Evolutionary conservation across 2,329 filamentous ascomycete genomes (phyloP), one percentile per base, ranked within the genome.

Genomic region (Sporothrix dimorphospora): DNA sequence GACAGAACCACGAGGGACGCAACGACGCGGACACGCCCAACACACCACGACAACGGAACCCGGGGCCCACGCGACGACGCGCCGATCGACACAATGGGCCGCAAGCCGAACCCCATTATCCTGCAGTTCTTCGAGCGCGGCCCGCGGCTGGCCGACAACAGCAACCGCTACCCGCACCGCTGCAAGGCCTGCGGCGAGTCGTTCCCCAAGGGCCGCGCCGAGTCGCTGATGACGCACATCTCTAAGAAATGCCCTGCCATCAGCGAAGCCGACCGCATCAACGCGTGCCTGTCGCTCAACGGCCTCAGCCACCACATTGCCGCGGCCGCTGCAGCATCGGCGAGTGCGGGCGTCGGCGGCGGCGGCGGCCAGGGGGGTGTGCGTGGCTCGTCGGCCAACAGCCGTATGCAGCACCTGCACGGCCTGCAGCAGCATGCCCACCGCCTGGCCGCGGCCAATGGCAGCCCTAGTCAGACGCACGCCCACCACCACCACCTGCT

Each of bases 111-210:
- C 81, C 89, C 90, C 77, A 86, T 97, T 77, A 94, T 97, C 80
- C 87, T 93, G 81, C 90, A 95, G 82, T 96, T 94, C 85, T 98
- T 97, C 81, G 89, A 93, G 80, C 89, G 94, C 76, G 94, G 94
- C 11, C 88, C 89, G 51, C 97, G 97, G 83, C 87, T 97, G 77
- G 90, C 91, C 79, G 94, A 97, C 82, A 91, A 92, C 75, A 96
- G 93, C 84, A 97, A 97, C 81, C 90, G 94, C 72, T 98, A 98
- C 79, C 91, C 93, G 77, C 93, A 97, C 79, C 96, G 92, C 14
- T 97, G 94, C 88, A 95, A 92, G 81, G 87, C 90, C 76, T 97
- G 94, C 80, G 93, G 93, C 76, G 92, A 96, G 81, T 91, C 92
- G 81, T 97, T 97, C 75, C 92, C 93, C 75, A 97, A 97, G 80